Evolutionary conservation across 805 yeast genomes (phyloP).

Genomic region (Pichia rugopelliculosa): DNA sequence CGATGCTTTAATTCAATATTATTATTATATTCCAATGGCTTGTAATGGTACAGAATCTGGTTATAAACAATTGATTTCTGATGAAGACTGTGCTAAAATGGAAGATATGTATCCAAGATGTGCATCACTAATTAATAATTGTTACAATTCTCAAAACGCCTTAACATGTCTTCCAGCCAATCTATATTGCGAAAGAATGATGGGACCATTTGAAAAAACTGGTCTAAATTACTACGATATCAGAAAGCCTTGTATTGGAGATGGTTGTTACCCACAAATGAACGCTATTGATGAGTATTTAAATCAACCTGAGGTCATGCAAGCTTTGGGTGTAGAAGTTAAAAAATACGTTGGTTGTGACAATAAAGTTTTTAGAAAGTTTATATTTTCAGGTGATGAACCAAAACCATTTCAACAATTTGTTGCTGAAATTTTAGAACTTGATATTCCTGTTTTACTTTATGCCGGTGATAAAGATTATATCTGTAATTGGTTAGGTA

Average conservation of each 20-base stretch:
- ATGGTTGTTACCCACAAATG: conserved; percentile 72
- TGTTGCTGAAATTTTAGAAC: conserved; percentile 64
- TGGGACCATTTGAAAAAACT: conserved; percentile 75
- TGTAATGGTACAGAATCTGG: conserved; percentile 78
- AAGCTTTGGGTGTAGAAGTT: conserved; percentile 87
- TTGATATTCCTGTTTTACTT: conserved; percentile 71
- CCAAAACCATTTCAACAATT: conserved; percentile 80
- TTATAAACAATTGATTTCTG: conserved; percentile 61
- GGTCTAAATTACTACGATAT: conserved; percentile 92
- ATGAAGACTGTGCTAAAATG: conserved; percentile 74
- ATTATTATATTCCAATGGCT: conserved; percentile 85
- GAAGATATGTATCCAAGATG: conserved; percentile 68
- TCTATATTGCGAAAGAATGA: conserved; percentile 78
- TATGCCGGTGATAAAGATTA: conserved; percentile 96
- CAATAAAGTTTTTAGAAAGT: conserved; percentile 70
- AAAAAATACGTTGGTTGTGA: conserved; percentile 70
- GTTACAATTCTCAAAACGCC: conserved; percentile 68
- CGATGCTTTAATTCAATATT: conserved; percentile 74
- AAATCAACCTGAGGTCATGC: conserved; percentile 68
- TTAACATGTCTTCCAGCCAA: conserved; percentile 90
- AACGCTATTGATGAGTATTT: conserved; percentile 70
- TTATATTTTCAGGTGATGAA: conserved; percentile 84
- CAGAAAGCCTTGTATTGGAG: conserved; percentile 63
- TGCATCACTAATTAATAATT: conserved; percentile 61
- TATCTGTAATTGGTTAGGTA: conserved; percentile 96